Percentiles rank a stretch among this genome's conserved stretches.
Evolutionary conservation across 257 asterid species (phyloP).

Genomic region (Solanum clarkiae): DNA sequence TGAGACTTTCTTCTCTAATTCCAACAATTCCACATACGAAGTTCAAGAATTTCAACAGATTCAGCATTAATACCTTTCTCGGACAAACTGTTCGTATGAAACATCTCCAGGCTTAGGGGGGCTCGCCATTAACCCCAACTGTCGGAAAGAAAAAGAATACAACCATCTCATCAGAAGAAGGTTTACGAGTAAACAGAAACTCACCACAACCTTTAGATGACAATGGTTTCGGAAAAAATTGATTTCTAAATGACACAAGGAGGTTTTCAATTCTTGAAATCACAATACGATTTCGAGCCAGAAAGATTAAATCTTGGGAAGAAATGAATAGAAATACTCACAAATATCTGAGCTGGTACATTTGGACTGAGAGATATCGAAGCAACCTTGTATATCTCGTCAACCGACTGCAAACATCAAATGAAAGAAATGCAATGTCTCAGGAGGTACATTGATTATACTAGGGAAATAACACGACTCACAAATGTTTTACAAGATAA

Average conservation of each 20-base stretch:
- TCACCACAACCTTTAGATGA: not conserved
- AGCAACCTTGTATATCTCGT: conserved; percentile 96
- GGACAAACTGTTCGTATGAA: conserved; percentile 55
- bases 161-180: not conserved
- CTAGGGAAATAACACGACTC: not conserved
- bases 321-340: conserved; percentile 19
- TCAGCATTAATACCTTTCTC: conserved; percentile 54
- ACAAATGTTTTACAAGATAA: not conserved
- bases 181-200: not conserved
- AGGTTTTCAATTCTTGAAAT: not conserved
- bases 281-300: not conserved
- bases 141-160: conserved; percentile 5
- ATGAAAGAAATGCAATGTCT: not conserved
- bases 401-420: conserved; percentile 55
- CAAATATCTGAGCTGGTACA: conserved; percentile 94
- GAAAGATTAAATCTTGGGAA: not conserved
- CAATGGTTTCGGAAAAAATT: no score
- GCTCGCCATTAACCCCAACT: conserved; percentile 89
- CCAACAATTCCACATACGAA: not conserved
- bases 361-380: conserved; percentile 93
- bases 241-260: no score
- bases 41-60: not conserved
- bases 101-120: conserved; percentile 91
- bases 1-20: not conserved
- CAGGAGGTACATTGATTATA: not conserved